These are phyloP conservation scores for Ganoderma leucocontextum DNA, from an alignment of 1,284 basidiomycete species.

Conservation along the genomic window DNA sequence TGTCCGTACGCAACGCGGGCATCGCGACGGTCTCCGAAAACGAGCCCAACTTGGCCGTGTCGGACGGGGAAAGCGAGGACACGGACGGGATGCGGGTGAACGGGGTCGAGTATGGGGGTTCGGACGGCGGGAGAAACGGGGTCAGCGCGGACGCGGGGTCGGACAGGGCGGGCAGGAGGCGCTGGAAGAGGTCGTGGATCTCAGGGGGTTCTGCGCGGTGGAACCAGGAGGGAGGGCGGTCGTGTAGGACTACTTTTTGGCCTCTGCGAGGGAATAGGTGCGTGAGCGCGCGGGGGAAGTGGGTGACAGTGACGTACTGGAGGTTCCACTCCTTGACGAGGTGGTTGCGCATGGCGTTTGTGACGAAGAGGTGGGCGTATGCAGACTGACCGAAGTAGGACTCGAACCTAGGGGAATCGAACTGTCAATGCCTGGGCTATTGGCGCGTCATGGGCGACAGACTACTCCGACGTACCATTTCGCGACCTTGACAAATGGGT, in stretches of 20 bases:
- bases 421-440: not conserved
- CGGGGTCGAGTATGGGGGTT: conserved; percentile 67
- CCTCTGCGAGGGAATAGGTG: conserved; percentile 62
- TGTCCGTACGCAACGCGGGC: conserved; percentile 60
- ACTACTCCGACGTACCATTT: conserved; percentile 58
- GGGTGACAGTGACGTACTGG: conserved; percentile 56
- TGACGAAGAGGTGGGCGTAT: conserved; percentile 94
- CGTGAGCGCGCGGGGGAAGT: not conserved
- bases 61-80: conserved; percentile 22
- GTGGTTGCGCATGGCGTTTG: conserved; percentile 82
- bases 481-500: conserved; percentile 79
- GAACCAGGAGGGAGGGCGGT: conserved; percentile 88
- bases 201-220: conserved; percentile 73
- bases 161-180: conserved; percentile 51
- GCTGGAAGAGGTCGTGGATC: conserved; percentile 76
- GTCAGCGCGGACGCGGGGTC: conserved; percentile 36
- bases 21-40: conserved; percentile 32
- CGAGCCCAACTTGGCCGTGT: conserved; percentile 24
- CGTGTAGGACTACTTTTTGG: conserved; percentile 80
- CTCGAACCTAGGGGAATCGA: conserved; percentile 72
- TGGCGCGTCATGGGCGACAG: not conserved
- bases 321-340: conserved; percentile 82
- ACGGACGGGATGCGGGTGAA: conserved; percentile 54
- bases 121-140: conserved; percentile 51
- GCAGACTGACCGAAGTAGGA: conserved; percentile 79